Percentiles rank a stretch among this genome's conserved stretches.
Conservation (phyloP, 1,139 yeast genomes). For the Ashbya aceris region DNA sequence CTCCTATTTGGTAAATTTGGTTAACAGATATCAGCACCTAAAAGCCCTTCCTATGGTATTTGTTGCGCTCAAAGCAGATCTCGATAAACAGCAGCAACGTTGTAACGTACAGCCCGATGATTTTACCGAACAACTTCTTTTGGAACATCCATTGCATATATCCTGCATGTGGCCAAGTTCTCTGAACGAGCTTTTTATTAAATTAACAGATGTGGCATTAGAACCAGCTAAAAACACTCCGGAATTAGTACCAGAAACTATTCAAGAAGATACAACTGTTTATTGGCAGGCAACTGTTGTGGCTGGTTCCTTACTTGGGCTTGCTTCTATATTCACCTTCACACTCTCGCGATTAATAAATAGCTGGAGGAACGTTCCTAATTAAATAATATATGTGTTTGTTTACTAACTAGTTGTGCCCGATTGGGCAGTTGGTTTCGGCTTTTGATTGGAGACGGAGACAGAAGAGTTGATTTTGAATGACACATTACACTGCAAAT, state of each 20-base stretch:
- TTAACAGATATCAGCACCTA: conserved; percentile 48
- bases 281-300: conserved; percentile 39
- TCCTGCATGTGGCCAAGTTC: conserved; percentile 87
- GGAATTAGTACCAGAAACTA: conserved; percentile 62
- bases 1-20: conserved; percentile 64
- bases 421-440: too few relatives aligned
- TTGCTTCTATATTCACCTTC: conserved; percentile 28
- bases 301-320: conserved; percentile 60
- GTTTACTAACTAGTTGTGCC: too few relatives aligned
- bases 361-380: conserved; percentile 1
- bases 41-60: conserved; percentile 73
- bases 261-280: conserved; percentile 36
- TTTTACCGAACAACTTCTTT: conserved; percentile 46
- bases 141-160: conserved; percentile 75
- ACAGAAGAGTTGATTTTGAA: too few relatives aligned
- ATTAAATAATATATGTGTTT: too few relatives aligned
- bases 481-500: too few relatives aligned
- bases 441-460: too few relatives aligned
- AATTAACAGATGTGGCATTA: conserved; percentile 81
- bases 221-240: conserved; percentile 75
- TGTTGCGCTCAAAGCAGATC: conserved; percentile 89
- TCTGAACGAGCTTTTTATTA: conserved; percentile 73
- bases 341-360: conserved; percentile 13
- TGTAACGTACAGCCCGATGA: conserved; percentile 80
- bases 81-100: conserved; percentile 90